Conservation (phyloP, 441 rosid genomes). For the Bruguiera hainesii region DNA sequence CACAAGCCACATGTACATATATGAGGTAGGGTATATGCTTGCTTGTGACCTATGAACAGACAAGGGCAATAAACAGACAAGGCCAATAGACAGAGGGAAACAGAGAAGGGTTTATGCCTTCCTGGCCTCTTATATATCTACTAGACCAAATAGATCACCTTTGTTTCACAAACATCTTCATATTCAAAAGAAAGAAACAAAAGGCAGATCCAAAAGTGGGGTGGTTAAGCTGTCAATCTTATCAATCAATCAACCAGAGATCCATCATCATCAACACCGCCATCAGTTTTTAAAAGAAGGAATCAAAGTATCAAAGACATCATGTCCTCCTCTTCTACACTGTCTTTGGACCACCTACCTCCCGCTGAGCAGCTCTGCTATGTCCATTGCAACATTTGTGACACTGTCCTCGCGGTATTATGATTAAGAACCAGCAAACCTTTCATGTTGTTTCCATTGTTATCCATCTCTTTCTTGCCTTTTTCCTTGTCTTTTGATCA, state of each 20-base stretch:
- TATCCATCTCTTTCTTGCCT: background rate
- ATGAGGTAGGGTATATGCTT: constrained; percentile 2
- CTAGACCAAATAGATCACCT: constrained; percentile 20
- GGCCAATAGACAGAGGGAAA: constrained; percentile 10
- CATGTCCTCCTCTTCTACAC: constrained; percentile 63
- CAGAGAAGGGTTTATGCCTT: constrained; percentile 12
- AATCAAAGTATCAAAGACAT: constrained; percentile 24
- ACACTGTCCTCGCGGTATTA: constrained; percentile 84
- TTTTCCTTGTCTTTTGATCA: background rate
- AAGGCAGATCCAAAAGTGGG: constrained; percentile 44
- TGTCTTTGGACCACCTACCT: constrained; percentile 79
- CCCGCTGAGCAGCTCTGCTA: constrained; percentile 95
- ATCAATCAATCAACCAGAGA: constrained; percentile 42
- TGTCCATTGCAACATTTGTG: constrained; percentile 90
- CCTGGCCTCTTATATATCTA: constrained; percentile 12
- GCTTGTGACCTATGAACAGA: constrained; percentile 10
- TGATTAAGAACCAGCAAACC: no score
- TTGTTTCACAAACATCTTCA: constrained; percentile 30
- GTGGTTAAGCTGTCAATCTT: constrained; percentile 47
- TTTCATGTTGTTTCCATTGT: background rate
- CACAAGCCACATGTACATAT: background rate
- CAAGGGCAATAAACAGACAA: constrained; percentile 14
- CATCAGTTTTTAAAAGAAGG: constrained; percentile 26
- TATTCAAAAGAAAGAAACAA: constrained; percentile 8
- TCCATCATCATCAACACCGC: constrained; percentile 44